phyloP scores from a whole-genome alignment of 805 yeast species.

The Peterozyma xylosa region DNA sequence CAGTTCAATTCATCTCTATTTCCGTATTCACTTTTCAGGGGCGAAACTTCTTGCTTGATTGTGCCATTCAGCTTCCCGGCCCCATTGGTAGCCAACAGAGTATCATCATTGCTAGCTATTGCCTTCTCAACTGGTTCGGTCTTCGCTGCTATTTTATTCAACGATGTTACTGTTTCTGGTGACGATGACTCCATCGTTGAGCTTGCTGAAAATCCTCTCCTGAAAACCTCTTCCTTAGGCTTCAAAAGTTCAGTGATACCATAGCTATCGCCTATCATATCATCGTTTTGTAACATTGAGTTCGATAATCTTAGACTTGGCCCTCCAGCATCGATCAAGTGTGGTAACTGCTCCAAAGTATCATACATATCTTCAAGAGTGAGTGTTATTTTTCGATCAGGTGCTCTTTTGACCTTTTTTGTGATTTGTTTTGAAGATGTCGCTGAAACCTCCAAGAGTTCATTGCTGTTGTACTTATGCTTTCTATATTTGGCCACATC shows the following conservation, averaged over 20 bases:
- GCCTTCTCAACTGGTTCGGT: slow-evolving; percentile 1
- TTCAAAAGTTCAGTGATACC: slow-evolving; percentile 20
- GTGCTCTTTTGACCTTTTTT: slow-evolving; percentile 10
- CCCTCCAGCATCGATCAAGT: slow-evolving; percentile 61
- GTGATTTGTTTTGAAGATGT: slow-evolving; percentile 7
- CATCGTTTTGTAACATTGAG: slow-evolving; percentile 45
- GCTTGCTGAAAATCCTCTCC: background rate
- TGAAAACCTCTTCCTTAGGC: slow-evolving; percentile 8
- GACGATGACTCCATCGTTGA: background rate
- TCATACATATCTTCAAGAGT: slow-evolving; percentile 64
- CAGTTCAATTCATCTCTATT: slow-evolving; percentile 63
- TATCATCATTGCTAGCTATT: background rate
- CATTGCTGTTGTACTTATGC: slow-evolving; percentile 32
- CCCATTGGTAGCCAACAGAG: background rate
- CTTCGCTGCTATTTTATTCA: slow-evolving; percentile 1
- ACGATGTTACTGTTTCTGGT: background rate
- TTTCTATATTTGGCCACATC: slow-evolving; percentile 63
- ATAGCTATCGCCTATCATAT: slow-evolving; percentile 5
- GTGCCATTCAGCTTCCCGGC: slow-evolving; percentile 3
- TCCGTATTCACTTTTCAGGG: slow-evolving; percentile 32
- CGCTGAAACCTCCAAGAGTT: slow-evolving; percentile 16
- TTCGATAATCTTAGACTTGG: slow-evolving; percentile 43
- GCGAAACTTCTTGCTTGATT: background rate
- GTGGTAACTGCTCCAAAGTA: slow-evolving; percentile 58
- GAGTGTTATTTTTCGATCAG: slow-evolving; percentile 30